Conservation (phyloP, 106 monocot genomes). For the Ottelia alismoides region DNA sequence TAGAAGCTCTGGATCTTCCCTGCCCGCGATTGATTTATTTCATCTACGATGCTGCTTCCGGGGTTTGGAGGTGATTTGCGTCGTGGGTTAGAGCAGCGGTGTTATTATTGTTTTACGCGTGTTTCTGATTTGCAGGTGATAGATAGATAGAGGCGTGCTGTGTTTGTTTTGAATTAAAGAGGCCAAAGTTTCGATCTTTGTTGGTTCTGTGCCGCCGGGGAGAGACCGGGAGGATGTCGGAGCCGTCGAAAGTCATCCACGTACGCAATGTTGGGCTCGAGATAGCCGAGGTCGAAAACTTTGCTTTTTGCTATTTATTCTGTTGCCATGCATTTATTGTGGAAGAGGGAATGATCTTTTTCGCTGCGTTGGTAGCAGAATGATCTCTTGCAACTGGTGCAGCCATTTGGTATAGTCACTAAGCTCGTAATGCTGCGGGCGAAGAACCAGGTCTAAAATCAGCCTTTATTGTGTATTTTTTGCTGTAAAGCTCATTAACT, state of each 20-base stretch:
- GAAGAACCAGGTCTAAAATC: constrained; percentile 43
- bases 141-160: no score
- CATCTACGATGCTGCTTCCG: no score
- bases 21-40: no score
- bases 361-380: constrained; percentile 5
- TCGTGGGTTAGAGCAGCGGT: no score
- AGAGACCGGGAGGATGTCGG: constrained; percentile 26
- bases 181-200: no score
- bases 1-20: no score
- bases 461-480: not conserved
- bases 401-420: constrained; percentile 22
- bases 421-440: constrained; percentile 29
- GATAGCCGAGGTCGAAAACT: constrained; percentile 15
- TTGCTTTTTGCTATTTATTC: not conserved
- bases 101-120: no score
- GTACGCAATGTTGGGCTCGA: constrained; percentile 33
- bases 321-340: not conserved
- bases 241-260: constrained; percentile 35
- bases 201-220: no score
- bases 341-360: not conserved
- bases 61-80: no score
- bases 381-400: constrained; percentile 27
- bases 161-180: no score
- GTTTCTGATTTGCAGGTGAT: no score
- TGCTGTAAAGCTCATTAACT: not conserved